Evolutionary conservation across 208 protist species (phyloP).

Genomic region (Leishmania lainsoni): DNA sequence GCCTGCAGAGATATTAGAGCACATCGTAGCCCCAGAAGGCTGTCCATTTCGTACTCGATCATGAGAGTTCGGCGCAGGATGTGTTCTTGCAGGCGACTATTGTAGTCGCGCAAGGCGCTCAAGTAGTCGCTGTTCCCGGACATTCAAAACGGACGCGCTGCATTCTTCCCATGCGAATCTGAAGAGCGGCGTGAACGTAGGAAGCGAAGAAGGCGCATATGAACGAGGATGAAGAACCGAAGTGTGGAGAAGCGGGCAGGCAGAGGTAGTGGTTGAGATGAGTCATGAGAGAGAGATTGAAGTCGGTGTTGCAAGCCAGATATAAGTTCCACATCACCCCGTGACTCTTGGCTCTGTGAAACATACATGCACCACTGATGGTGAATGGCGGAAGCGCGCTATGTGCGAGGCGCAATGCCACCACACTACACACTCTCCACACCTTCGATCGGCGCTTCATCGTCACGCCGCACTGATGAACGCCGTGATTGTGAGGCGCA

Average conservation of each 20-base stretch:
- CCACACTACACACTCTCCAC: not conserved
- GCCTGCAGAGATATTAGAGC: not conserved
- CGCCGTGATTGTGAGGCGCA: not conserved
- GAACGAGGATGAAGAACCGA: not conserved
- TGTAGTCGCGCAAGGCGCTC: not conserved
- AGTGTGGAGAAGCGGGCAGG: not conserved
- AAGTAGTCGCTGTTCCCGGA: not conserved
- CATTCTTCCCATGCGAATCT: not conserved
- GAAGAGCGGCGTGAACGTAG: not conserved
- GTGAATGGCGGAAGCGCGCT: not conserved
- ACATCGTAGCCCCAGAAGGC: conserved; percentile 12
- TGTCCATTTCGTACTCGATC: conserved; percentile 17
- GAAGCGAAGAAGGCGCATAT: not conserved
- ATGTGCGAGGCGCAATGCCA: not conserved
- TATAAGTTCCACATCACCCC: not conserved
- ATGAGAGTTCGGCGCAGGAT: not conserved
- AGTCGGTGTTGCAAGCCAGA: not conserved
- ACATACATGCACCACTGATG: not conserved
- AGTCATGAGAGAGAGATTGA: too few relatives aligned
- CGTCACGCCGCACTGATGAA: not conserved
- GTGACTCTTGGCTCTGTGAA: not conserved
- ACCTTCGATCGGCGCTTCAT: not conserved
- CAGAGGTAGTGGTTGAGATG: too few relatives aligned
- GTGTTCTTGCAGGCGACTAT: conserved; percentile 3
- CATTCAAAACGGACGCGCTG: not conserved